Evolutionary conservation across 2,329 filamentous ascomycete genomes (phyloP).

Genomic region (Lachnellula occidentalis): DNA sequence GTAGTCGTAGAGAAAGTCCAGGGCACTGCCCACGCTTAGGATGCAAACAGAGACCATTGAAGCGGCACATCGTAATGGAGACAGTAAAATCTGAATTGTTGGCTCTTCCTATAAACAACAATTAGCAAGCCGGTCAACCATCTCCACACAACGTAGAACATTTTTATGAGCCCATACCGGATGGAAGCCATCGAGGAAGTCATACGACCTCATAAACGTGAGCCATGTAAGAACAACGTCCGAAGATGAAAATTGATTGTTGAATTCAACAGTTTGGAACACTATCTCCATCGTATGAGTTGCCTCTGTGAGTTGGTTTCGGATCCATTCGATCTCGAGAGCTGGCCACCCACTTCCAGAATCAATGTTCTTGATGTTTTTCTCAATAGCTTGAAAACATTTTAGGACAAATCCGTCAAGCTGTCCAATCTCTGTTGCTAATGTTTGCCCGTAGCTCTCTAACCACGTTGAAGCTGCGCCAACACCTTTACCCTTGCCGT

Average conservation of each 20-base stretch:
- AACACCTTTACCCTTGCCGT: slow-evolving; percentile 7
- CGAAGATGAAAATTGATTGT: slow-evolving; percentile 50
- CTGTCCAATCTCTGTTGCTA: slow-evolving; percentile 6
- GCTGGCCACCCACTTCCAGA: slow-evolving; percentile 45
- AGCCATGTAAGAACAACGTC: slow-evolving; percentile 67
- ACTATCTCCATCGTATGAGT: slow-evolving; percentile 68
- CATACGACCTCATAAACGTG: slow-evolving; percentile 59
- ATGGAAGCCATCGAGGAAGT: slow-evolving; percentile 63
- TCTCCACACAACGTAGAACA: background rate
- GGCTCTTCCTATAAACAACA: slow-evolving; percentile 18
- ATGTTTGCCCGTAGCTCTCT: slow-evolving; percentile 7
- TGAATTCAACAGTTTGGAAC: slow-evolving; percentile 62
- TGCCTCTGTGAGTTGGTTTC: slow-evolving; percentile 62
- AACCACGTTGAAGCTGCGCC: slow-evolving; percentile 6
- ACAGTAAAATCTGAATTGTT: slow-evolving; percentile 37
- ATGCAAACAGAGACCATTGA: slow-evolving; percentile 67
- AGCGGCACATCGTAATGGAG: slow-evolving; percentile 63
- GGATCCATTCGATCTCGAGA: slow-evolving; percentile 53
- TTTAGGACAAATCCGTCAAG: slow-evolving; percentile 15
- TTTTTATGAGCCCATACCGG: slow-evolving; percentile 38
- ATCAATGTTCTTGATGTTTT: slow-evolving; percentile 41
- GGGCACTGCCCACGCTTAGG: slow-evolving; percentile 46
- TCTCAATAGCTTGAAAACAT: slow-evolving; percentile 45
- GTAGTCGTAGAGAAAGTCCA: slow-evolving; percentile 9
- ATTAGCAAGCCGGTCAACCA: slow-evolving; percentile 3